Evolutionary conservation across 306 rosid genomes (phyloP).

Genomic region (Malus domestica): DNA sequence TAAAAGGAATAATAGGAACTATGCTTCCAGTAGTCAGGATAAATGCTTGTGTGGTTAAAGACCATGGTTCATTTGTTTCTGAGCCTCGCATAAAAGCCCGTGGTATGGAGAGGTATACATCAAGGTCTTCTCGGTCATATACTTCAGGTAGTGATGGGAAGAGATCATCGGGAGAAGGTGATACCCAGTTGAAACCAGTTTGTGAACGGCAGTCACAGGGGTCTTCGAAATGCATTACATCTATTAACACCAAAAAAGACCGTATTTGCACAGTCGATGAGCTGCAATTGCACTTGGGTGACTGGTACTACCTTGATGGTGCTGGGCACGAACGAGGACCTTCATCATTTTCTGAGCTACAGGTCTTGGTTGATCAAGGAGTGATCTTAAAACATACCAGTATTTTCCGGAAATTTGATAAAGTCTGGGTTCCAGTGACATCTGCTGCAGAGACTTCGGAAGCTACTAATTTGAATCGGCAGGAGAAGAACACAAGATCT

Average conservation of each 20-base stretch:
- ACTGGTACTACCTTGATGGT: slow-evolving; percentile 97
- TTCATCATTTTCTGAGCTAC: slow-evolving; percentile 71
- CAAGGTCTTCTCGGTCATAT: slow-evolving; percentile 55
- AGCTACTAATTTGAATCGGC: slow-evolving; percentile 26
- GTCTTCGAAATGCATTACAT: slow-evolving; percentile 33
- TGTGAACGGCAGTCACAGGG: slow-evolving; percentile 41
- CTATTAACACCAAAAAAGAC: slow-evolving; percentile 53
- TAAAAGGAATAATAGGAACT: slow-evolving; percentile 77
- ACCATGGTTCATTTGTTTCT: slow-evolving; percentile 71
- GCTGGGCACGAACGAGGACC: slow-evolving; percentile 97
- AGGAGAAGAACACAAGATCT: slow-evolving; percentile 31
- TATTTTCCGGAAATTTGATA: slow-evolving; percentile 80
- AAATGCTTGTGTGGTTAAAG: slow-evolving; percentile 90
- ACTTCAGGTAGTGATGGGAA: slow-evolving; percentile 67
- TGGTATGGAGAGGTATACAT: slow-evolving; percentile 56
- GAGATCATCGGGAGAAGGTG: slow-evolving; percentile 73
- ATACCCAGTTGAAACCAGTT: slow-evolving; percentile 39
- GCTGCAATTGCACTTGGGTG: slow-evolving; percentile 76
- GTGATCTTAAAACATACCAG: slow-evolving; percentile 59
- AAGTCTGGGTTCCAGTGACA: slow-evolving; percentile 83
- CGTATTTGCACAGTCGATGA: slow-evolving; percentile 57
- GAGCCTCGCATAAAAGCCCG: slow-evolving; percentile 68
- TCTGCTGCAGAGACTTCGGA: slow-evolving; percentile 58
- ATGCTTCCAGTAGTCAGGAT: slow-evolving; percentile 83
- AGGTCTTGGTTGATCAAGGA: slow-evolving; percentile 72